These are phyloP conservation scores for Alnus rubra DNA, from an alignment of 306 rosid genomes.

Conservation along the genomic window DNA sequence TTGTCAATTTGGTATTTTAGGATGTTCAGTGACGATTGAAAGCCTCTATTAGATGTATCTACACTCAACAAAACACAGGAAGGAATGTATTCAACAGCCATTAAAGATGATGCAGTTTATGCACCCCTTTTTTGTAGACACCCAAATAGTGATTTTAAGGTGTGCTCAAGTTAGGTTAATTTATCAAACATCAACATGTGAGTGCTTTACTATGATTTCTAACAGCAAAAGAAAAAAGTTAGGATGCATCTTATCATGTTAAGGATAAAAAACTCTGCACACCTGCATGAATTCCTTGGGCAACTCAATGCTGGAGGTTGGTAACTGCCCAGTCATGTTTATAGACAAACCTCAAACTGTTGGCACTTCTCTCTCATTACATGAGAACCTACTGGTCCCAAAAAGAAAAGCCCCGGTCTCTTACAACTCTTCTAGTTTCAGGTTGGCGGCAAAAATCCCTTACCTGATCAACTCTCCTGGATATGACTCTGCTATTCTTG, in stretches of 20 bases:
- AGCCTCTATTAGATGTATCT: background rate
- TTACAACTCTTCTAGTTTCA: constrained; percentile 60
- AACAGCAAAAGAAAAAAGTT: background rate
- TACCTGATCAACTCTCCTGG: constrained; percentile 42
- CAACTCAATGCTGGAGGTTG: constrained; percentile 14
- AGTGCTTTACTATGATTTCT: background rate
- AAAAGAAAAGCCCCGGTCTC: constrained; percentile 76
- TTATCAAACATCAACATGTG: background rate
- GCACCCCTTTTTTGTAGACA: background rate
- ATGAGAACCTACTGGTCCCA: constrained; percentile 56
- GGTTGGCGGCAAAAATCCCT: constrained; percentile 52
- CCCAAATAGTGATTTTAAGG: background rate
- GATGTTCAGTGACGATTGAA: background rate
- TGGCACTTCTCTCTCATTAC: constrained; percentile 13
- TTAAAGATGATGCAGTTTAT: background rate
- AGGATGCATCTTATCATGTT: background rate
- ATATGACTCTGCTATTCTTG: constrained; percentile 29
- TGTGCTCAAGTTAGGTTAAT: constrained; percentile 4
- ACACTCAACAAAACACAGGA: background rate
- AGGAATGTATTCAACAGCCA: background rate
- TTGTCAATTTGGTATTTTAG: background rate
- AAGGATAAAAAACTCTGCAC: constrained; percentile 13
- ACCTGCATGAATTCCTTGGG: constrained; percentile 15
- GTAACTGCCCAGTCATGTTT: constrained; percentile 2
- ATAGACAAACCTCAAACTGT: constrained; percentile 4